Base-by-base conservation (phyloP, 371 early-diverging fungal species). In the Rhizopus stolonifer region DNA sequence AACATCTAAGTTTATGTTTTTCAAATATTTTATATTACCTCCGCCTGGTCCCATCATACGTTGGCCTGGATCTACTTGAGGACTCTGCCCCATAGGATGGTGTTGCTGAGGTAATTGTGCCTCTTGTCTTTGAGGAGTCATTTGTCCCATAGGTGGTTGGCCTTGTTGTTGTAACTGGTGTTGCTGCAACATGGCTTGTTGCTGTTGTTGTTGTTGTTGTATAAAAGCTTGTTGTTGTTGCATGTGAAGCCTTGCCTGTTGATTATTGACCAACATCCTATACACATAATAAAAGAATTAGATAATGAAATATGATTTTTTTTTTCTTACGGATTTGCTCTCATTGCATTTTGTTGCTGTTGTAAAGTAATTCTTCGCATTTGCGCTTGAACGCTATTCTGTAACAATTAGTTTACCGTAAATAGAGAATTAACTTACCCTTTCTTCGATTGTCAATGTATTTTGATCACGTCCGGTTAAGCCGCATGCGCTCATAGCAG, bases 401-500 rank as follows among this genome's bases (percentile, higher is more conserved):
- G 58, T 13, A 33, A 5, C n/a, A n/a, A n/a, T n/a, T n/a, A n/a
- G n/a, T n/a, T n/a, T n/a, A n/a, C n/a, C n/a, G n/a, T n/a, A n/a
- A n/a, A n/a, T n/a, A n/a, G n/a, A n/a, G n/a, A n/a, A n/a, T n/a
- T n/a, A n/a, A n/a, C 19, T 50, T 61, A 72, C 77, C 64, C 50
- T 60, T 60, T 78, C 73, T 45, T 78, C 79, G 0, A 11, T 38
- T 0, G 70, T 67, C 17, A 70, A 54, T 6, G 67, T 56, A 6
- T 38, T 43, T 7, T 64, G 65, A 61, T 72, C 71, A 19, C 69
- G 70, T 21, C 67, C 67, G 21, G 49, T 47, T 7, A 65, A 29
- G 4, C 65, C 69, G 1, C 61, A 25, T 1, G 60, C 47, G 19
- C 39, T 55, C 49, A 73, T 62, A 21, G 67, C 57, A 15, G 57